Percentiles rank a stretch among this genome's conserved stretches.
phyloP scores from a whole-genome alignment of 257 asterid genomes.

The Solanum microdontum region DNA sequence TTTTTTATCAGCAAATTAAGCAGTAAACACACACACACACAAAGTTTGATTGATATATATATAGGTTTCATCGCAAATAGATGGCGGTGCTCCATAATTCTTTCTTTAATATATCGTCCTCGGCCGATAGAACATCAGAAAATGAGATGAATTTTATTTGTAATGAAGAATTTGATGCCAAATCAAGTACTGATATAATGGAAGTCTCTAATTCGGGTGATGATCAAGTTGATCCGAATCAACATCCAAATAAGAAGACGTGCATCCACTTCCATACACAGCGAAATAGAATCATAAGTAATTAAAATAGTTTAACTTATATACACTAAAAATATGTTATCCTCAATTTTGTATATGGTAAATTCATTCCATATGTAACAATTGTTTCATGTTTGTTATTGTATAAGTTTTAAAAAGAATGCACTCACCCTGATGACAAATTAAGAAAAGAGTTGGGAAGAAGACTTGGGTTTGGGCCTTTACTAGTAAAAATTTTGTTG shows the following conservation, averaged over 20 bases:
- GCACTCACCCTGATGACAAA: no score
- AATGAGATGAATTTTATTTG: constrained; percentile 41
- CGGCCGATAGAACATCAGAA: constrained; percentile 24
- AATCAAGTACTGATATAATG: constrained; percentile 48
- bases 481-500: no score
- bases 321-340: neutral
- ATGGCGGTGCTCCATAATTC: neutral
- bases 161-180: constrained; percentile 49
- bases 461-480: no score
- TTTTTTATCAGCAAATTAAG: no score
- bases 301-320: neutral
- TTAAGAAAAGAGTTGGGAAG: no score
- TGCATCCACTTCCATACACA: constrained; percentile 63
- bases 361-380: no score
- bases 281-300: constrained; percentile 54
- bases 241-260: constrained; percentile 51
- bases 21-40: no score
- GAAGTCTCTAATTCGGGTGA: constrained; percentile 41
- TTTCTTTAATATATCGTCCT: neutral
- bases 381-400: no score
- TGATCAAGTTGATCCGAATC: constrained; percentile 43
- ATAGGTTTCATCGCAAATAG: no score
- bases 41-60: no score
- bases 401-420: no score
- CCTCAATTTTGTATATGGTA: no score